phyloP scores from a whole-genome alignment of 2,329 filamentous ascomycete species.

The Cladophialophora chaetospira region DNA sequence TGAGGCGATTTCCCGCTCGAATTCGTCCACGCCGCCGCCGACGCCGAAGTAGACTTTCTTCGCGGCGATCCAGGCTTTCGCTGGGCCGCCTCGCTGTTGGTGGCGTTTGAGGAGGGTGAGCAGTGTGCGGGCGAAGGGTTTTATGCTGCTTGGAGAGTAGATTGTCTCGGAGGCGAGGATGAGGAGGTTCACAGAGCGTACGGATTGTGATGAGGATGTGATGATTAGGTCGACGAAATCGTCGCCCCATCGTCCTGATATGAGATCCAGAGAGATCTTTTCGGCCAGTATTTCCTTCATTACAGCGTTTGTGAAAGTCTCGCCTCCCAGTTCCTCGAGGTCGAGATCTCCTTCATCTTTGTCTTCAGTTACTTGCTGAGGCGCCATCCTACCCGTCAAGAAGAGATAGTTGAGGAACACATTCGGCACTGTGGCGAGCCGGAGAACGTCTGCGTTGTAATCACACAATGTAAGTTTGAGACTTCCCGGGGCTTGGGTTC shows the following conservation, averaged over 20 bases:
- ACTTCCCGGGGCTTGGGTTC: slow-evolving; percentile 23
- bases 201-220: slow-evolving; percentile 6
- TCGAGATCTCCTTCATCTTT: slow-evolving; percentile 44
- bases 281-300: slow-evolving; percentile 42
- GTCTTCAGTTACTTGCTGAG: slow-evolving; percentile 24
- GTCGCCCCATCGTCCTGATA: slow-evolving; percentile 63
- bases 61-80: slow-evolving; percentile 60
- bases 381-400: neutral
- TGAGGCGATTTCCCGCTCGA: slow-evolving; percentile 40
- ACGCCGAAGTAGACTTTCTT: slow-evolving; percentile 69
- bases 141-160: slow-evolving; percentile 59
- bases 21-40: slow-evolving; percentile 65
- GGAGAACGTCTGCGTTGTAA: slow-evolving; percentile 62
- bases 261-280: slow-evolving; percentile 54
- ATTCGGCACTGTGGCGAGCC: slow-evolving; percentile 64
- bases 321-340: slow-evolving; percentile 36
- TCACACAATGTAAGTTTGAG: slow-evolving; percentile 61
- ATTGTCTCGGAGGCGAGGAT: slow-evolving; percentile 67
- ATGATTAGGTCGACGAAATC: slow-evolving; percentile 47
- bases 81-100: neutral
- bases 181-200: slow-evolving; percentile 33
- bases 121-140: slow-evolving; percentile 58
- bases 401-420: slow-evolving; percentile 55
- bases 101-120: slow-evolving; percentile 50
- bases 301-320: slow-evolving; percentile 54